Evolutionary conservation across 1,139 yeast species (phyloP).

Genomic region (Zhuliangozyma parablackwelliae): DNA sequence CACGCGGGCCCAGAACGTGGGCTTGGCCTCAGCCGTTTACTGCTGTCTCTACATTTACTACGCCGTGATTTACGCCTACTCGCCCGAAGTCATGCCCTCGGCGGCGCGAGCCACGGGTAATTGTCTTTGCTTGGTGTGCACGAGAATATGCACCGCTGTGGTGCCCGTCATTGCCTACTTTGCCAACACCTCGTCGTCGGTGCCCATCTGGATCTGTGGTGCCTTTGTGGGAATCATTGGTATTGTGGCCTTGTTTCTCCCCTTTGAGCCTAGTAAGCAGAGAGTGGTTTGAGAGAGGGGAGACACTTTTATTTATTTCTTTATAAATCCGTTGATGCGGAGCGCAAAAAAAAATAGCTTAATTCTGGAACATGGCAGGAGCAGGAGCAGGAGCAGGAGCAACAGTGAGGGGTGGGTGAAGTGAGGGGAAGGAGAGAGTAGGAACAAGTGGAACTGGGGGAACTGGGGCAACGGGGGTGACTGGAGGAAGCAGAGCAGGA

Average conservation of each 20-base stretch:
- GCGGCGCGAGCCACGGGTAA: slow-evolving; percentile 34
- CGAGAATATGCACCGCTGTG: slow-evolving; percentile 25
- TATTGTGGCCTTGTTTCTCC: slow-evolving; percentile 24
- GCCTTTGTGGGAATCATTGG: slow-evolving; percentile 30
- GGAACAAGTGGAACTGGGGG: too few species aligned
- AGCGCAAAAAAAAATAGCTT: too few species aligned
- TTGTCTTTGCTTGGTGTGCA: slow-evolving; percentile 26
- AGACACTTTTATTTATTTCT: too few species aligned
- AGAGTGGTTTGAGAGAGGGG: slow-evolving; percentile 15
- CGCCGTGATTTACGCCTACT: slow-evolving; percentile 29
- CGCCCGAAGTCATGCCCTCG: slow-evolving; percentile 34
- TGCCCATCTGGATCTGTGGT: slow-evolving; percentile 35
- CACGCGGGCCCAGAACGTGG: slow-evolving; percentile 25
- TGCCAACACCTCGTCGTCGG: slow-evolving; percentile 22
- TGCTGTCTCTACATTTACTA: slow-evolving; percentile 29
- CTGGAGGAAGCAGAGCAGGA: too few species aligned
- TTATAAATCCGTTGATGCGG: too few species aligned
- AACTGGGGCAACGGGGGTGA: too few species aligned
- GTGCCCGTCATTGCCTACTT: slow-evolving; percentile 29
- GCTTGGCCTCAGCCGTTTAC: slow-evolving; percentile 25
- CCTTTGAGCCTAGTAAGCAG: slow-evolving; percentile 30
- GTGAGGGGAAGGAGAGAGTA: too few species aligned
- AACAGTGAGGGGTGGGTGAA: too few species aligned
- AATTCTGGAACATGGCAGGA: too few species aligned
- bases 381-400: too few species aligned